Base-by-base conservation (phyloP, 768 basidiomycete species). In the Suillus luteus region DNA sequence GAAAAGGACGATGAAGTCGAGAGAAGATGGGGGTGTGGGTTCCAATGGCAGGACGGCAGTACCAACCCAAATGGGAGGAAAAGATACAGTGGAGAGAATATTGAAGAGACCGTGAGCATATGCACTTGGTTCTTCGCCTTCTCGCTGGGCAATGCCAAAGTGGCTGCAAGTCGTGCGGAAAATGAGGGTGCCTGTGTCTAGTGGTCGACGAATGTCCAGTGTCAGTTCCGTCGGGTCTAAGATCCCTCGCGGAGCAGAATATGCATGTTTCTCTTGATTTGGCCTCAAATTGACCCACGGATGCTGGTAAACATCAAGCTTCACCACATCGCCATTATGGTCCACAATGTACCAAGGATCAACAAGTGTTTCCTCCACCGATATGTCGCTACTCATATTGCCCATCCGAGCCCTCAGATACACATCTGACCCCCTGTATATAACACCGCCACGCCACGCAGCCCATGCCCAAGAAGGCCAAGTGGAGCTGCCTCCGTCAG, bases 401-500 rank as follows among this genome's bases (percentile, higher is more conserved):
- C 17, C 59, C 17, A 48, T 49, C 6, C 3, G 22, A 49, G 22
- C 62, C 12, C 48, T 24, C 48, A 49, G 14, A 24, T 49, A 49
- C 12, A 49, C 48, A 14, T 24, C 22, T 6, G 6, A 22, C 12
- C 48, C 48, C 48, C 22, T 12, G 22, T 49, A 49, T 12, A 49
- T 5, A 17, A 66, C 52, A 9, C 65, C 71, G 33, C 71, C 71
- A 35, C 60, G 68, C 71, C 71, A 72, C 8, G 69, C 71, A 5
- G 71, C 62, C 71, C 71, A 72, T 19, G 71, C 67, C 71, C 71
- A 72, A 6, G 71, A 49, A 22, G 48, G 48, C 22, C 22, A 49
- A 49, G 22, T 22, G 3, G 22, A 15, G 2, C 2, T 49, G 19
- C 17, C 43, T 1, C 43, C 15, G 31, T 48, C 24, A 17, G 62